These are phyloP conservation scores for Fusarium annulatum DNA, from an alignment of 2,329 filamentous ascomycete species.

Conservation along the genomic window DNA sequence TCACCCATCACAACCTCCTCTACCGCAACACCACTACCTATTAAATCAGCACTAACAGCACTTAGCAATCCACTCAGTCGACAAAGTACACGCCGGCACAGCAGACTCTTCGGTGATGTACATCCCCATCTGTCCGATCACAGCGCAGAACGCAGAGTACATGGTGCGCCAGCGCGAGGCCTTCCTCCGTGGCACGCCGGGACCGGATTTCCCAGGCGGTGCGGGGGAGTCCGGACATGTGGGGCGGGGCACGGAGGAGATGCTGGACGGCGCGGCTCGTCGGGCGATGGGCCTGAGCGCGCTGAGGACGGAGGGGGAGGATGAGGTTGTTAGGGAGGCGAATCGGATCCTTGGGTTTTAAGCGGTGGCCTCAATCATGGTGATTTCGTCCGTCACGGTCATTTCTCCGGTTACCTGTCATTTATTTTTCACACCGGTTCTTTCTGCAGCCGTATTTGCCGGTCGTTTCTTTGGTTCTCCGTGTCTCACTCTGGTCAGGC, in stretches of 20 bases:
- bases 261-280: constrained; percentile 51
- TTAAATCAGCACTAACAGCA: too few relatives aligned
- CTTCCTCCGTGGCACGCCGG: constrained; percentile 75
- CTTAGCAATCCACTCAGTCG: constrained; percentile 79
- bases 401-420: background rate
- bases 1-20: too few relatives aligned
- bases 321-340: constrained; percentile 50
- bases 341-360: constrained; percentile 59
- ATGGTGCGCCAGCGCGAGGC: constrained; percentile 75
- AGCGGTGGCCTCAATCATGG: background rate
- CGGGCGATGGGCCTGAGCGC: constrained; percentile 55
- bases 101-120: constrained; percentile 87
- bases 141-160: constrained; percentile 78
- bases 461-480: background rate
- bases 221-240: constrained; percentile 70
- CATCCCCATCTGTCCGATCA: constrained; percentile 87
- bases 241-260: constrained; percentile 56
- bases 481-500: background rate
- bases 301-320: constrained; percentile 15
- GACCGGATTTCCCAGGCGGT: constrained; percentile 78
- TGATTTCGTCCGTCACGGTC: background rate
- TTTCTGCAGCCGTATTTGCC: background rate
- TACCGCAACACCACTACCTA: too few relatives aligned
- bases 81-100: constrained; percentile 77
- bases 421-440: background rate